Evolutionary conservation across 2,329 filamentous ascomycete species (phyloP).

Genomic region (Exophiala mesophila): DNA sequence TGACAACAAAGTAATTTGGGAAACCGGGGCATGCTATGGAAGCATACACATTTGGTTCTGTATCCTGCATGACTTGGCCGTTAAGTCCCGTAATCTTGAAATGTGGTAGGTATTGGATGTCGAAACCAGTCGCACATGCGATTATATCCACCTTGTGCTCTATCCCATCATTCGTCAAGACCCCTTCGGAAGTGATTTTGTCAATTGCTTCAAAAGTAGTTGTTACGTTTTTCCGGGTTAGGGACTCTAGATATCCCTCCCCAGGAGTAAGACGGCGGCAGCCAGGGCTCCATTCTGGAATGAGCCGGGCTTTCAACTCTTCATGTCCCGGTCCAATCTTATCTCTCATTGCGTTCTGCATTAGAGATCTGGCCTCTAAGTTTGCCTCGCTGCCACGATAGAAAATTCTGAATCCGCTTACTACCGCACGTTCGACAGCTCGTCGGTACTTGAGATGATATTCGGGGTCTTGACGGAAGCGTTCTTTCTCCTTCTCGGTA

Average conservation of each 20-base stretch:
- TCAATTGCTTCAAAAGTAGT: slow-evolving; percentile 14
- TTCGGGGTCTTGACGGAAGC: slow-evolving; percentile 18
- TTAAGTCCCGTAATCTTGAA: slow-evolving; percentile 38
- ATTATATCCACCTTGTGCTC: slow-evolving; percentile 31
- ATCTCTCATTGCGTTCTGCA: slow-evolving; percentile 24
- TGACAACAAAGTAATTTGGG: slow-evolving; percentile 36
- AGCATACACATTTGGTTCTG: slow-evolving; percentile 40
- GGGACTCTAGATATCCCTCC: slow-evolving; percentile 23
- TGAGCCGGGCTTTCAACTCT: slow-evolving; percentile 22
- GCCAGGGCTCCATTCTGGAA: slow-evolving; percentile 31
- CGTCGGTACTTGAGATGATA: slow-evolving; percentile 16
- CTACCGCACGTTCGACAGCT: slow-evolving; percentile 12
- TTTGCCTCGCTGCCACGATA: slow-evolving; percentile 17
- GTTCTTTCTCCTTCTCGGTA: slow-evolving; percentile 21
- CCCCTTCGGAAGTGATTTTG: slow-evolving; percentile 31
- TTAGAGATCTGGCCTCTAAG: slow-evolving; percentile 8
- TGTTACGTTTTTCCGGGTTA: slow-evolving; percentile 24
- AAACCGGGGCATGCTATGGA: slow-evolving; percentile 43
- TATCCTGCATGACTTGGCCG: slow-evolving; percentile 36
- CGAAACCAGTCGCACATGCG: slow-evolving; percentile 36
- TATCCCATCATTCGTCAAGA: slow-evolving; percentile 29
- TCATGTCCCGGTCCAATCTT: slow-evolving; percentile 21
- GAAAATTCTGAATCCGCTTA: slow-evolving; percentile 16
- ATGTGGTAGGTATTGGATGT: slow-evolving; percentile 37
- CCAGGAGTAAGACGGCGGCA: slow-evolving; percentile 47